Conservation (phyloP, 345 rosid species). For the Salix viminalis region DNA sequence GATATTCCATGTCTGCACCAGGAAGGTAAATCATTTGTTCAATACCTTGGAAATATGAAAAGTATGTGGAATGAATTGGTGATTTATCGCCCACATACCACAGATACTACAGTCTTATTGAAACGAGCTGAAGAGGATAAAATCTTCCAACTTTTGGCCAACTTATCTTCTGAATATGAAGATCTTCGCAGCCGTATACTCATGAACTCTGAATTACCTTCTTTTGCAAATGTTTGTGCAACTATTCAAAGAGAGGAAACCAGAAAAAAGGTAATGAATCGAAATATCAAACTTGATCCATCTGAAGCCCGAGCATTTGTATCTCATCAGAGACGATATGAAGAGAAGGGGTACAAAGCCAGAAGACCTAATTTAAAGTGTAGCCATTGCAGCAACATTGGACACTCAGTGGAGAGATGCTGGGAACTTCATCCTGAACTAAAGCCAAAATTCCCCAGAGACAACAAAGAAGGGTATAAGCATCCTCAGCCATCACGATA, state of each 20-base stretch:
- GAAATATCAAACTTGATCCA: fast-evolving
- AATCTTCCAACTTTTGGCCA: no score
- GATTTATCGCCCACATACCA: no score
- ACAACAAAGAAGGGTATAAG: background rate
- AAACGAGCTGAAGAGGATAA: background rate
- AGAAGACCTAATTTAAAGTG: no score
- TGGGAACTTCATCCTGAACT: background rate
- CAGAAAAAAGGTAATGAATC: background rate
- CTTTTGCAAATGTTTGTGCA: background rate
- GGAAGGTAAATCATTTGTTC: no score
- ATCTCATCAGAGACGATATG: no score
- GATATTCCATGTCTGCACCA: no score
- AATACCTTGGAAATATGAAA: no score
- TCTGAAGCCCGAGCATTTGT: background rate
- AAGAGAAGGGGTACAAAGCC: background rate
- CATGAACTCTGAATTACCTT: background rate
- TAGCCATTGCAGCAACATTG: background rate
- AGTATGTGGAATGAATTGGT: no score
- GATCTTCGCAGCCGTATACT: background rate
- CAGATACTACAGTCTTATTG: no score
- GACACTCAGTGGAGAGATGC: background rate
- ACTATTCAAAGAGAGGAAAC: background rate
- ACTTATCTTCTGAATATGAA: no score
- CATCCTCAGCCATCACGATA: background rate
- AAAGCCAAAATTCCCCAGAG: no score